Evolutionary conservation across 1,284 basidiomycete species (phyloP).

Genomic region (Boletus smithii): DNA sequence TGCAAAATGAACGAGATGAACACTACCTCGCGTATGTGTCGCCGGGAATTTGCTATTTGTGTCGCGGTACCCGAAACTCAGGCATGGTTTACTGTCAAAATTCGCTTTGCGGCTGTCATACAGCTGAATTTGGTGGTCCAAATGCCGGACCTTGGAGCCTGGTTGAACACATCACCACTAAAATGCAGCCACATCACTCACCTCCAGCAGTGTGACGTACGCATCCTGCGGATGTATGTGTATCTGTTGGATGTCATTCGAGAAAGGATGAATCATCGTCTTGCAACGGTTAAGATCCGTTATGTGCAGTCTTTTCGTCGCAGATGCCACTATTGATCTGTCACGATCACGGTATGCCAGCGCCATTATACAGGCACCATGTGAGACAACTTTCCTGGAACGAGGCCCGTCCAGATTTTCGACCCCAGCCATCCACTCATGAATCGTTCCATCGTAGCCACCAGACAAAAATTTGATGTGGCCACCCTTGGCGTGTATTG

Average conservation of each 20-base stretch:
- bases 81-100: conserved; percentile 40
- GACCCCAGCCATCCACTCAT: conserved; percentile 36
- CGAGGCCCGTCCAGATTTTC: conserved; percentile 21
- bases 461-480: conserved; percentile 42
- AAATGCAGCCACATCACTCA: conserved; percentile 28
- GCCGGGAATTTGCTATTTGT: conserved; percentile 18
- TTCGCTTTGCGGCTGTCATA: conserved; percentile 42
- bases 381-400: conserved; percentile 29
- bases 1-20: conserved; percentile 40
- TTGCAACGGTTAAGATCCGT: conserved; percentile 34
- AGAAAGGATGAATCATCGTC: conserved; percentile 33
- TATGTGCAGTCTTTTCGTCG: conserved; percentile 33
- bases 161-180: conserved; percentile 15
- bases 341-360: conserved; percentile 37
- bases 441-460: conserved; percentile 42
- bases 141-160: conserved; percentile 42
- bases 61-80: conserved; percentile 45
- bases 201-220: conserved; percentile 47
- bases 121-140: conserved; percentile 46
- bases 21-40: conserved; percentile 33
- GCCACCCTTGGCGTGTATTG: conserved; percentile 32
- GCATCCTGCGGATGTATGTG: conserved; percentile 44
- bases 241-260: conserved; percentile 43
- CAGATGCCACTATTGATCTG: conserved; percentile 35
- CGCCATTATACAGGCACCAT: conserved; percentile 34